These are phyloP conservation scores for Colletotrichum sp. DNA, from an alignment of 2,329 filamentous ascomycete species.

Conservation along the genomic window DNA sequence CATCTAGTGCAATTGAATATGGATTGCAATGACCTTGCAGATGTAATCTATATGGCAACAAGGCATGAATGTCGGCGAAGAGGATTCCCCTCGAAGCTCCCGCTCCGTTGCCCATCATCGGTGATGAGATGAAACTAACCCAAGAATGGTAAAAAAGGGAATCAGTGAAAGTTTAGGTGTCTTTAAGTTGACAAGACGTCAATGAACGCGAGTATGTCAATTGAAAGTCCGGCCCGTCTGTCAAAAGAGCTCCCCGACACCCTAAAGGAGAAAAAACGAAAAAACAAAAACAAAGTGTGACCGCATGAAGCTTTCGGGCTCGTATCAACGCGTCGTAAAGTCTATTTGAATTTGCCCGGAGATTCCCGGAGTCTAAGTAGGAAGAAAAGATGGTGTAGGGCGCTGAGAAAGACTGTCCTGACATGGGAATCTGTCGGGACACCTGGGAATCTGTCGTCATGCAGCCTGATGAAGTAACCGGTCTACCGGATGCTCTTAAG, in stretches of 20 bases:
- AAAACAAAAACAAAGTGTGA: neutral
- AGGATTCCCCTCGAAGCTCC: neutral
- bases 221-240: neutral
- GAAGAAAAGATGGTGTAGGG: neutral
- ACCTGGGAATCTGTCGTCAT: neutral
- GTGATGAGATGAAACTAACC: neutral
- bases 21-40: neutral
- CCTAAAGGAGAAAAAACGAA: neutral
- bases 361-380: neutral
- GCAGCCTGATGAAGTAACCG: neutral
- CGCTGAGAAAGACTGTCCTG: neutral
- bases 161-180: neutral
- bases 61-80: neutral
- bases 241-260: neutral
- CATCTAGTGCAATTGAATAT: neutral
- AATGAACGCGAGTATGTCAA: neutral
- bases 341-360: neutral
- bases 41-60: neutral
- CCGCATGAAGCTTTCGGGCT: neutral
- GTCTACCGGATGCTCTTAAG: neutral
- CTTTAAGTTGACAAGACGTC: neutral
- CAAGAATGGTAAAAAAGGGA: neutral
- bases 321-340: neutral
- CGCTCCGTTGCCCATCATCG: neutral
- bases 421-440: neutral